Base-by-base conservation (phyloP, 345 rosid species). In the Syzygium aromaticum region DNA sequence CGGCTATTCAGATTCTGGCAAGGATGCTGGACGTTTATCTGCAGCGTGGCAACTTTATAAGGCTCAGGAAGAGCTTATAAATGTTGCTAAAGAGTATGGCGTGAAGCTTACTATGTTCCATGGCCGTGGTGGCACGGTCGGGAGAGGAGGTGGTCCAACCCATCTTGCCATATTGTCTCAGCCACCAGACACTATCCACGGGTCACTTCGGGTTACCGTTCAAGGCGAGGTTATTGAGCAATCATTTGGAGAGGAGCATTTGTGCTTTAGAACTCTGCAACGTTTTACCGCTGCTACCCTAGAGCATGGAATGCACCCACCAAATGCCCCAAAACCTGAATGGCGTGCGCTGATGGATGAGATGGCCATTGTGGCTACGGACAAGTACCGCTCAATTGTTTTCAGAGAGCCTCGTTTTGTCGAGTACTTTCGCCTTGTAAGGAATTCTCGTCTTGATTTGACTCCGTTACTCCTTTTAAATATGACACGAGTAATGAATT, bases 141-240 rank as follows among this genome's bases (percentile, higher is more conserved):
- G 99, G 89, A 93, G 99, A 93, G 99, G 99, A 86, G 99, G 99
- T 86, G 99, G 99, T 82, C 99, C 99, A 38, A 96, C 99, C 77
- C 99, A 98, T 92, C 98, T 98, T 87, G 99, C 99, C 90, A 98
- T 96, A 86, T 89, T 96, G 93, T 98, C 99, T 91, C 99, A 98
- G 93, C 99, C 99, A n/a, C 99, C 99, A 10, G 99, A 98, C 51
- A 98, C 99, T 21, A 93, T 98, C 86, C 96, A 96, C 17, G 99
- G 99, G 67, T 96, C 99, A 25, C 94, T 98, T 52, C 94, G 98
- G 84, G 99, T 96, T 86, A 98, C 99, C 3, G 98, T 98, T 87
- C 99, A 96, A 85, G 99, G 99, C 84, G 99, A 98, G 91, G 98
- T 98, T 89, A 96, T 98, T 84, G 99, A 98, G 92, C 96, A 95